Percentiles rank a stretch among this genome's conserved stretches.
These are phyloP conservation scores for Chimonanthus praecox DNA, from an alignment of 164 flowering plant species.

Conservation along the genomic window DNA sequence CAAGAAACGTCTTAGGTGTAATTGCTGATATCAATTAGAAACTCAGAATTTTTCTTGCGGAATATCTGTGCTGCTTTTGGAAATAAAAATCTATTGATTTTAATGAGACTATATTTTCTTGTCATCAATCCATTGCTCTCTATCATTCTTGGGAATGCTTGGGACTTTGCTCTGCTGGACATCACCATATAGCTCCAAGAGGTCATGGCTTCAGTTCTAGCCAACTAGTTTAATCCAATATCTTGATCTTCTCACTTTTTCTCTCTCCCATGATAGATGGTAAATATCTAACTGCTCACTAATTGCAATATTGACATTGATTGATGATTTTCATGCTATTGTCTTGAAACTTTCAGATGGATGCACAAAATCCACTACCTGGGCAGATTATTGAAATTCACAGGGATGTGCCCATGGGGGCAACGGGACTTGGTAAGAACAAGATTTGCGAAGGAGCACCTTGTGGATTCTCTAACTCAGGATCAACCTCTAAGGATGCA, in stretches of 20 bases:
- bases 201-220: neutral
- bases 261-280: neutral
- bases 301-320: no score
- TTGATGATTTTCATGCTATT: neutral
- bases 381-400: constrained; percentile 26
- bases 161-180: neutral
- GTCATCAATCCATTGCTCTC: neutral
- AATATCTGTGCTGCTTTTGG: no score
- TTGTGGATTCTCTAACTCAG: constrained; percentile 39
- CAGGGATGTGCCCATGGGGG: constrained; percentile 16
- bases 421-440: constrained; percentile 9
- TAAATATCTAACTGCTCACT: no score
- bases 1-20: neutral
- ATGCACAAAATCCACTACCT: constrained; percentile 18
- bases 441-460: constrained; percentile 35
- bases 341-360: constrained; percentile 26
- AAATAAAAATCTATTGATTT: no score
- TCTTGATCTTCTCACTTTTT: neutral
- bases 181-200: neutral
- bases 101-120: no score
- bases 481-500: constrained; percentile 22
- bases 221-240: neutral
- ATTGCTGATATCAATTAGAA: no score
- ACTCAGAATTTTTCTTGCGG: no score
- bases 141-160: neutral